Conservation (phyloP, 225 moss, liverwort and hornwort genomes). For the Ulota crispa region DNA sequence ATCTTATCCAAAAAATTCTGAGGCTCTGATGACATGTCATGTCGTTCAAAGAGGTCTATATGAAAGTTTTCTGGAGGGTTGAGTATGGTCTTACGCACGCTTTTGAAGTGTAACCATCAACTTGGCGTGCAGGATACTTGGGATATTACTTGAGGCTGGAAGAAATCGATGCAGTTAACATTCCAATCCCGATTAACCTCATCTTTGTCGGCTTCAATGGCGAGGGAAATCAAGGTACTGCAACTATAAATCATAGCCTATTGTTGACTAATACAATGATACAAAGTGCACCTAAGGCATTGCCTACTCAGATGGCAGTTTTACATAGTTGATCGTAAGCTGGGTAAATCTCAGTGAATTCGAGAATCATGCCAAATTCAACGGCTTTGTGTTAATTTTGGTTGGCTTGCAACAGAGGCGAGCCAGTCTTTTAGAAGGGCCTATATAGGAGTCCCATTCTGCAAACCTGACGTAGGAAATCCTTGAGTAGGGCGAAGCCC, state of each 20-base stretch:
- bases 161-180: conserved; percentile 76
- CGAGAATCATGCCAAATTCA: not conserved
- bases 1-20: not conserved
- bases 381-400: not conserved
- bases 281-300: not conserved
- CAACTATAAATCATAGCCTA: not conserved
- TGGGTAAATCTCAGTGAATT: conserved; percentile 11
- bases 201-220: conserved; percentile 91
- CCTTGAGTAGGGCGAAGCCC: not conserved
- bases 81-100: not conserved
- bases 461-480: not conserved
- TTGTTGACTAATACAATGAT: not conserved
- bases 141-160: conserved; percentile 68
- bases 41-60: not conserved
- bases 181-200: conserved; percentile 91
- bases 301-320: conserved; percentile 1
- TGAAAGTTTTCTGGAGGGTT: not conserved
- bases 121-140: conserved; percentile 55
- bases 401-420: not conserved
- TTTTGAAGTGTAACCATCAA: conserved; percentile 19
- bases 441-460: not conserved
- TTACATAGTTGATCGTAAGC: not conserved
- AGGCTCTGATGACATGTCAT: conserved; percentile 5
- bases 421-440: not conserved
- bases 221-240: conserved; percentile 78